phyloP scores from a whole-genome alignment of 129 eudicot species.

The Flaveria linearis region DNA sequence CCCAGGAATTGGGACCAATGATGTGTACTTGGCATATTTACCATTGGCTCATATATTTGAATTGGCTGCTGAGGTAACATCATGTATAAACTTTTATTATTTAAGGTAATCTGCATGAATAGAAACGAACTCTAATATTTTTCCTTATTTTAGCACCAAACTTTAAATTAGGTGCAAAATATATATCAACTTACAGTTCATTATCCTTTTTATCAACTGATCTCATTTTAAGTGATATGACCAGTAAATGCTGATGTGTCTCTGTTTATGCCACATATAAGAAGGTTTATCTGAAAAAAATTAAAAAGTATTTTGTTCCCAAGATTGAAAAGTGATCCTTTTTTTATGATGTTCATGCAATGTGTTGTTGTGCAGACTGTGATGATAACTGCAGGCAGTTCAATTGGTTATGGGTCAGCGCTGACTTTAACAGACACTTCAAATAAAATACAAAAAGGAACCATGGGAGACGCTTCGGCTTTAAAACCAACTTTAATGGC shows the following conservation, averaged over 20 bases:
- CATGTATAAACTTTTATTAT: neutral
- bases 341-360: slow-evolving; percentile 12
- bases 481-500: slow-evolving; percentile 90
- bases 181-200: neutral
- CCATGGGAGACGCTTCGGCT: slow-evolving; percentile 81
- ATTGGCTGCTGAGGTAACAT: slow-evolving; percentile 90
- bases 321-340: neutral
- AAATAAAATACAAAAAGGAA: slow-evolving; percentile 90
- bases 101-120: neutral
- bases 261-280: neutral
- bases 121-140: neutral
- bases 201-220: neutral
- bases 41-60: slow-evolving; percentile 96
- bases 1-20: slow-evolving; percentile 67
- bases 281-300: neutral
- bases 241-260: neutral
- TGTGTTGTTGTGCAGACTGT: slow-evolving; percentile 60
- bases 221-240: neutral
- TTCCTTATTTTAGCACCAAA: neutral
- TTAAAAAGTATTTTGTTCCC: neutral
- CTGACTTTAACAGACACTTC: slow-evolving; percentile 90
- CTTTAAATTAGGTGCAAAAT: neutral
- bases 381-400: slow-evolving; percentile 74
- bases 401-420: slow-evolving; percentile 89
- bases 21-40: slow-evolving; percentile 87